Evolutionary conservation across 225 moss, liverwort and hornwort species (phyloP).

Genomic region (Ulota crispa): DNA sequence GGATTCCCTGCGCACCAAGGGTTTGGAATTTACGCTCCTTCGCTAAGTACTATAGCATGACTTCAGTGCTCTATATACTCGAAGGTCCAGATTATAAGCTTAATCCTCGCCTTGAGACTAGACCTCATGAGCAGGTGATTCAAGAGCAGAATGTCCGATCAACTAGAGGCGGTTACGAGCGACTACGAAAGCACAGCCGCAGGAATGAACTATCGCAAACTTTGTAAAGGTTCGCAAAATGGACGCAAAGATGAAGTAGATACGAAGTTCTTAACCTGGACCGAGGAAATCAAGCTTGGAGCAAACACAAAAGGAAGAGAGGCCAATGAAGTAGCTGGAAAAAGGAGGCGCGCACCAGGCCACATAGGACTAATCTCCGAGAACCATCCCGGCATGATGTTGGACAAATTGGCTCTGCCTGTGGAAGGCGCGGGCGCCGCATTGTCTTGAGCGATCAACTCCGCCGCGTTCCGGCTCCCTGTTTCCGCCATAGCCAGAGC

Average conservation of each 20-base stretch:
- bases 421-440: slow-evolving; percentile 55
- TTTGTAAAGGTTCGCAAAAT: neutral
- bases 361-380: slow-evolving; percentile 97
- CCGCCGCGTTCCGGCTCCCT: slow-evolving; percentile 41
- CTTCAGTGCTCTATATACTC: neutral
- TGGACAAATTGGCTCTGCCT: slow-evolving; percentile 74
- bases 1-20: neutral
- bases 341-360: slow-evolving; percentile 70
- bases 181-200: slow-evolving; percentile 9
- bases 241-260: neutral
- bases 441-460: slow-evolving; percentile 59
- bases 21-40: slow-evolving; percentile 8
- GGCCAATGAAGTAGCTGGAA: neutral
- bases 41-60: neutral
- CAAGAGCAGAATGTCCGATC: neutral
- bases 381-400: slow-evolving; percentile 92
- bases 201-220: neutral
- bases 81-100: neutral
- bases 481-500: slow-evolving; percentile 35
- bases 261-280: neutral
- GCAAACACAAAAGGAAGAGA: neutral
- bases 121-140: neutral
- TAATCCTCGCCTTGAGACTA: slow-evolving; percentile 5
- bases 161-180: slow-evolving; percentile 4
- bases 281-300: neutral